Base-by-base conservation (phyloP, 2,329 filamentous ascomycete genomes). In the Ophiostoma montium region DNA sequence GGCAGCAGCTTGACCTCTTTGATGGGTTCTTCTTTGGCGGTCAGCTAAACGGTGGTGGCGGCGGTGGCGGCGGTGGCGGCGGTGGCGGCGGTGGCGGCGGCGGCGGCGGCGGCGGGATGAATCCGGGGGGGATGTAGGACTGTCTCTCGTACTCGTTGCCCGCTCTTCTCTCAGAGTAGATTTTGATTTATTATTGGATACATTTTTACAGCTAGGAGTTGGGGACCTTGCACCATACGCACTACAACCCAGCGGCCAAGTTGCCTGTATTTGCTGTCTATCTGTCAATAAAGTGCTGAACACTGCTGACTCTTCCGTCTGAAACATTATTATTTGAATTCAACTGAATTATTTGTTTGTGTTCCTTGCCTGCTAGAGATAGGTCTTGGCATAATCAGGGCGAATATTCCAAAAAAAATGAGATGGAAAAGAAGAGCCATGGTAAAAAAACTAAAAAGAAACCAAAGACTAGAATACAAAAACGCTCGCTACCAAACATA, bases 21-120 rank as follows among this genome's bases (percentile, higher is more conserved):
- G 82, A 85, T 59, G 78, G 78, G 0, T 86, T 86, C 60, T 84
- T 84, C 66, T 84, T 84, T 60, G 80, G 80, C 1, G 74, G 72
- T 1, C 72, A 72, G 55, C 67, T 67, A 53, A 62, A 27, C 41
- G 41, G 65, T 10, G 60, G 61, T 6, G 58, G 57, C 30, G 61
- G 61, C 13, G 58, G 55, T 6, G 50, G 50, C 13, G 36, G 36
- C 19, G 60, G 61, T 6, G 58, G 57, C 30, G 61, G 61, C 13
- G 58, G 55, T 6, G 50, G 50, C 13, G 36, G 36, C 19, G n/a
- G n/a, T n/a, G 23, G 36, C 42, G 42, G 65, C 11, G 60, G 61
- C 6, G 58, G 57, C 30, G 61, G 61, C 12, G 58, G 55, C 3
- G 50, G 50, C 15, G 38, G 38, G 12, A 43, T 49, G 11, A 46